Percentiles rank a stretch among this genome's conserved stretches.
These are phyloP conservation scores for Populus tomentosa DNA, from an alignment of 441 rosid species.

Conservation along the genomic window DNA sequence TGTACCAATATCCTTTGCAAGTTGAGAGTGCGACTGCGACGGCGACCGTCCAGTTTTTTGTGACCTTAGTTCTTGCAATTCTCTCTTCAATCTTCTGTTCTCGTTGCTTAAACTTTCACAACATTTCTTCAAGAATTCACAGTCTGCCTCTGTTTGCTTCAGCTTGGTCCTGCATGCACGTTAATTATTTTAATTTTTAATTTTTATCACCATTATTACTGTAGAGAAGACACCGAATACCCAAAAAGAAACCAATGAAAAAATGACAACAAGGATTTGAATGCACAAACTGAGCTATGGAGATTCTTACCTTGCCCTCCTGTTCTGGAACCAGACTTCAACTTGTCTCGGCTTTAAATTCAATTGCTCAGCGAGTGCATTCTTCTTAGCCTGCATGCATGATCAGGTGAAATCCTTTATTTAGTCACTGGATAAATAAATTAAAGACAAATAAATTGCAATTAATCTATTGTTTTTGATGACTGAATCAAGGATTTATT, in stretches of 20 bases:
- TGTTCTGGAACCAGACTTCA: conserved; percentile 61
- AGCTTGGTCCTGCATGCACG: conserved; percentile 40
- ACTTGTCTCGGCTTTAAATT: conserved; percentile 51
- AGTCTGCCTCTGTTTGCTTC: conserved; percentile 43
- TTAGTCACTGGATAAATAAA: neutral
- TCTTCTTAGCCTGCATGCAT: conserved; percentile 39
- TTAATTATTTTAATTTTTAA: neutral
- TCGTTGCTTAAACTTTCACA: conserved; percentile 35
- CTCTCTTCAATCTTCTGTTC: conserved; percentile 39
- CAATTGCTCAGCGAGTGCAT: conserved; percentile 38
- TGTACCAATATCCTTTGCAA: neutral
- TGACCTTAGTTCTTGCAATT: conserved; percentile 34
- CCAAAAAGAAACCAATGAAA: neutral
- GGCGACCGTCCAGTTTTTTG: conserved; percentile 6
- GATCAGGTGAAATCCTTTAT: too few species aligned
- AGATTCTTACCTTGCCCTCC: conserved; percentile 49
- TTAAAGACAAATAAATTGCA: neutral
- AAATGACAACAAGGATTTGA: neutral
- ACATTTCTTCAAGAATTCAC: conserved; percentile 36
- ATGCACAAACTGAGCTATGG: neutral
- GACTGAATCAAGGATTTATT: neutral
- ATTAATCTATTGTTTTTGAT: neutral
- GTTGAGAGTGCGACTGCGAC: neutral
- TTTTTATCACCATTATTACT: neutral
- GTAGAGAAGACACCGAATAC: neutral